Percentiles rank a stretch among this genome's conserved stretches.
phyloP scores from a whole-genome alignment of 306 rosid species.

The cucumber (Cucumis sativus) region Cucumber_9930_V3 NC_026655.2:23882501-23883000 shows the following conservation, averaged over 20 bases:
- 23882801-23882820: not conserved
- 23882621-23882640: conserved; percentile 45
- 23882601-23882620: conserved; percentile 64
- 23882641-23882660: conserved; percentile 69
- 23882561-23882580: not conserved
- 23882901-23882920: too few species aligned
- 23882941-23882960: too few species aligned
- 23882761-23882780: too few species aligned
- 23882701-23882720: conserved; percentile 35
- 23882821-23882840: not conserved
- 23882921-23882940: too few species aligned
- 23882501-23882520: conserved; percentile 52
- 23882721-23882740: conserved; percentile 25
- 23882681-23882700: conserved; percentile 35
- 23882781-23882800: not conserved
- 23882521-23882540: conserved; percentile 17
- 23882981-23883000: too few species aligned
- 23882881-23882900: too few species aligned
- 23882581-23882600: conserved; percentile 25
- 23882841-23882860: too few species aligned
- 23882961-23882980: too few species aligned
- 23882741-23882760: not conserved
- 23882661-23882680: conserved; percentile 50
- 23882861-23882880: too few species aligned
- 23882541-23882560: not conserved